Evolutionary conservation across 164 flowering plant species (phyloP).

Genomic region (Liquidambar formosana): DNA sequence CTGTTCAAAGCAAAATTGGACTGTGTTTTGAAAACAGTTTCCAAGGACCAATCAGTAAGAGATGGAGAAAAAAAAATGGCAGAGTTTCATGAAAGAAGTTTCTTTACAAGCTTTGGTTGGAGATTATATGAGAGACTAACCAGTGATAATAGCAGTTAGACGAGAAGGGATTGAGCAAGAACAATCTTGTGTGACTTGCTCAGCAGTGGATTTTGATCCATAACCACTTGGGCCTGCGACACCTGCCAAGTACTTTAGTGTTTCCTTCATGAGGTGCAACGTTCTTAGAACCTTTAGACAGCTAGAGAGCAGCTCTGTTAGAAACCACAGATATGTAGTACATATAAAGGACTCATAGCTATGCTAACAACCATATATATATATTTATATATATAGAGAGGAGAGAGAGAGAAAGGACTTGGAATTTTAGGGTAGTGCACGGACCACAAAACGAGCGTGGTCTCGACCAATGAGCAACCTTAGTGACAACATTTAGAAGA

Average conservation of each 20-base stretch:
- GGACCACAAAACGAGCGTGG: no score
- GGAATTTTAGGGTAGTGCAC: no score
- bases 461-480: no score
- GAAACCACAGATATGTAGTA: not conserved
- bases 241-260: conserved; percentile 82
- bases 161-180: conserved; percentile 24
- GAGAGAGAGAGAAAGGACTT: not conserved
- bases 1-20: no score
- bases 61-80: no score
- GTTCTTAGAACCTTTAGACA: conserved; percentile 1
- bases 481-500: no score
- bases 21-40: no score
- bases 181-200: conserved; percentile 59
- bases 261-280: conserved; percentile 60
- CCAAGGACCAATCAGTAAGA: no score
- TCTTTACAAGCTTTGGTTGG: not conserved
- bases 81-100: no score
- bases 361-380: no score
- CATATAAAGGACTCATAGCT: no score
- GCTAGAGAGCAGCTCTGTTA: conserved; percentile 4
- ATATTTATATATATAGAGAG: not conserved
- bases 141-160: conserved; percentile 91
- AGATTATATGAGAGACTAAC: conserved; percentile 32
- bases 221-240: conserved; percentile 90
- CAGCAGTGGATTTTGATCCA: conserved; percentile 95